These are phyloP conservation scores for Circinella minor DNA, from an alignment of 371 early-diverging fungal species.

Conservation along the genomic window DNA sequence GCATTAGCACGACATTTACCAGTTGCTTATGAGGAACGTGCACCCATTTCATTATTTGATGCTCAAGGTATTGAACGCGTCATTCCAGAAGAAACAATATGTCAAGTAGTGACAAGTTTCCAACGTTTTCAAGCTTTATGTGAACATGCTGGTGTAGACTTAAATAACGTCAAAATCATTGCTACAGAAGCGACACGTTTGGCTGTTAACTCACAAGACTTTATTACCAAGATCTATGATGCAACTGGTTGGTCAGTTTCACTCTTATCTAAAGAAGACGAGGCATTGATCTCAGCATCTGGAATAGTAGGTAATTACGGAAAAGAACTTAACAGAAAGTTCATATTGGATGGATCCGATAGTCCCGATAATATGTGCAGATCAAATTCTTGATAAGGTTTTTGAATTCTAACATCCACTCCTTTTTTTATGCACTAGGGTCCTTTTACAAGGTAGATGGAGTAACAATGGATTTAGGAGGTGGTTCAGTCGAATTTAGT, in stretches of 20 bases:
- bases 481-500: slow-evolving; percentile 68
- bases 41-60: slow-evolving; percentile 63
- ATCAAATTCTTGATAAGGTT: not conserved
- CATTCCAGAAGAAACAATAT: slow-evolving; percentile 57
- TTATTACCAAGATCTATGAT: slow-evolving; percentile 47
- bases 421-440: slow-evolving; percentile 24
- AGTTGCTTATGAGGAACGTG: slow-evolving; percentile 68
- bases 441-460: slow-evolving; percentile 63
- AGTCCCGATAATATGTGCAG: no score
- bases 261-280: slow-evolving; percentile 57
- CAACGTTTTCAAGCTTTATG: slow-evolving; percentile 59
- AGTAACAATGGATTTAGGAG: slow-evolving; percentile 68
- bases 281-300: slow-evolving; percentile 65
- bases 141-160: slow-evolving; percentile 44
- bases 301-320: slow-evolving; percentile 59
- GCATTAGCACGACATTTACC: slow-evolving; percentile 62
- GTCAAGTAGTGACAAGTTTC: slow-evolving; percentile 58
- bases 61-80: slow-evolving; percentile 52
- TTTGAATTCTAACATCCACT: not conserved
- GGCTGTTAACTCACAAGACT: slow-evolving; percentile 59
- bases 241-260: slow-evolving; percentile 59
- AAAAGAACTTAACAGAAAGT: not conserved
- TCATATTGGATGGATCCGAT: no score
- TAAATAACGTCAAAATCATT: slow-evolving; percentile 53
- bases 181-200: slow-evolving; percentile 70